Percentiles rank a stretch among this genome's conserved stretches.
These are phyloP conservation scores for Aeschynomene evenia DNA, from an alignment of 306 rosid genomes.

Conservation along the genomic window DNA sequence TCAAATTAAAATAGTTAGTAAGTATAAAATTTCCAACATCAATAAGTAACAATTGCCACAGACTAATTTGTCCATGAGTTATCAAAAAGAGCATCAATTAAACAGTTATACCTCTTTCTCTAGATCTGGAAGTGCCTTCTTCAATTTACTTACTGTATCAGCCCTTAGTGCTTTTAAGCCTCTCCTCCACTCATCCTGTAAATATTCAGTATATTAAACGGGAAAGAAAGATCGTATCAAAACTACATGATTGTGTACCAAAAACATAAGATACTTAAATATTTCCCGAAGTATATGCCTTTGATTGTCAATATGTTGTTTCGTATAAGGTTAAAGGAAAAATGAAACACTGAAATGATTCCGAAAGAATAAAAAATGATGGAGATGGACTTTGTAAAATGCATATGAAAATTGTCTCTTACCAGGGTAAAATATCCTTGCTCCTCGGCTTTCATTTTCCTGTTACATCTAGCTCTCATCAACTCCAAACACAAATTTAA, in stretches of 20 bases:
- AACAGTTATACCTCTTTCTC: slow-evolving; percentile 80
- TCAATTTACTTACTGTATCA: slow-evolving; percentile 78
- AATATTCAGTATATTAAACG: slow-evolving; percentile 29
- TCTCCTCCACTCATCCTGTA: slow-evolving; percentile 94
- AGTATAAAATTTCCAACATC: slow-evolving; percentile 1
- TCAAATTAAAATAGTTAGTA: slow-evolving; percentile 37
- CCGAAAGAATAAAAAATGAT: not conserved
- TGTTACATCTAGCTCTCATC: slow-evolving; percentile 47
- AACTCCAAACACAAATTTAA: slow-evolving; percentile 36
- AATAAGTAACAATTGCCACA: not conserved
- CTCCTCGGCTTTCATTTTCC: slow-evolving; percentile 96
- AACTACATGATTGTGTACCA: slow-evolving; percentile 4
- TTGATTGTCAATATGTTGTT: not conserved
- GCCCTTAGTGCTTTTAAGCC: slow-evolving; percentile 89
- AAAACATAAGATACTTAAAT: not conserved
- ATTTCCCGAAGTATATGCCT: not conserved
- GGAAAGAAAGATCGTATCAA: slow-evolving; percentile 6
- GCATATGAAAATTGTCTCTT: slow-evolving; percentile 32
- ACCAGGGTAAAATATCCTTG: slow-evolving; percentile 97
- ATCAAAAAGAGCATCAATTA: slow-evolving; percentile 3
- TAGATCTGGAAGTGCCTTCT: slow-evolving; percentile 87
- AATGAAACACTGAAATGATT: not conserved
- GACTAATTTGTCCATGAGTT: not conserved
- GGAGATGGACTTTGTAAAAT: slow-evolving; percentile 17
- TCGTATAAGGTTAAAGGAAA: not conserved